phyloP scores from a whole-genome alignment of 768 basidiomycete species.

The Suillus paluster region DNA sequence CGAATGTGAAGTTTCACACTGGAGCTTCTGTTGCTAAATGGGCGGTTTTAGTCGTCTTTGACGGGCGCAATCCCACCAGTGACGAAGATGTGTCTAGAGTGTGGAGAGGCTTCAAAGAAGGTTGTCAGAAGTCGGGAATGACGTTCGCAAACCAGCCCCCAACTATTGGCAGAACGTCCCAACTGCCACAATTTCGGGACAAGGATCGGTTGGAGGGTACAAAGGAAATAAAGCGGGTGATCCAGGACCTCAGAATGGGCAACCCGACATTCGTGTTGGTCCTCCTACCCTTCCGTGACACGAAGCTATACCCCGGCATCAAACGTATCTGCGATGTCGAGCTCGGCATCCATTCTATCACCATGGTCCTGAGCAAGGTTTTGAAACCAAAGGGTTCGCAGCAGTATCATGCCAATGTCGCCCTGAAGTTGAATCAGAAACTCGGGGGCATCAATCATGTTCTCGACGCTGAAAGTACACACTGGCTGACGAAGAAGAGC shows the following conservation, averaged over 20 bases:
- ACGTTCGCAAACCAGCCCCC: background rate
- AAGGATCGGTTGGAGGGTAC: background rate
- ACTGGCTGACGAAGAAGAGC: conserved; percentile 65
- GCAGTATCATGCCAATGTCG: conserved; percentile 80
- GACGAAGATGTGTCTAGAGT: background rate
- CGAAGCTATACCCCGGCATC: conserved; percentile 71
- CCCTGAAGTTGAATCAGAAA: conserved; percentile 82
- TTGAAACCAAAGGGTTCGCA: background rate
- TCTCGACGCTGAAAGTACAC: conserved; percentile 58
- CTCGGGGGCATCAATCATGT: conserved; percentile 83
- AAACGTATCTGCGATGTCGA: conserved; percentile 77
- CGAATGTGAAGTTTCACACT: background rate
- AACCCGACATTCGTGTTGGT: conserved; percentile 72
- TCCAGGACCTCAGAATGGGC: conserved; percentile 37
- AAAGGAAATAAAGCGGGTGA: background rate
- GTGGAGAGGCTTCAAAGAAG: background rate
- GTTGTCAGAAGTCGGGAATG: background rate
- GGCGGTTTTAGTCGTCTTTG: background rate
- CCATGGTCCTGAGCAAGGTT: conserved; percentile 72
- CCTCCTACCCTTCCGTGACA: conserved; percentile 67
- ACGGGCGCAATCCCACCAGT: background rate
- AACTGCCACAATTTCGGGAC: background rate
- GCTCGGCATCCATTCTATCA: conserved; percentile 56
- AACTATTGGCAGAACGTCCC: background rate
- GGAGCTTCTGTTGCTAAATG: background rate